Percentiles rank a stretch among this genome's conserved stretches.
phyloP scores from a whole-genome alignment of 202 grass and related monocot genomes.

The Musa balbisiana region DNA sequence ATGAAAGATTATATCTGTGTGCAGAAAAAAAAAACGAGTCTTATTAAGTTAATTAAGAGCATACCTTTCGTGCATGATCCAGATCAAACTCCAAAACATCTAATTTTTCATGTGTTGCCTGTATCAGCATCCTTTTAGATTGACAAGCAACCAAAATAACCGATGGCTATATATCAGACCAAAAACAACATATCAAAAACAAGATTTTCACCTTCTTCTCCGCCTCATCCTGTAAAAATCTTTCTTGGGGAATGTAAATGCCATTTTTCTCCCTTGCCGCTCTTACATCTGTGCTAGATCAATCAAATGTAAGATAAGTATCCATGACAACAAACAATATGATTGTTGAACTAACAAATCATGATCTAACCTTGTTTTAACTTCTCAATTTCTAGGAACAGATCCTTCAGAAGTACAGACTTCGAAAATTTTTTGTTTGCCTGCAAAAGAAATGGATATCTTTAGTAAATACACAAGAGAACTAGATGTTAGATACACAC shows the following conservation, averaged over 20 bases:
- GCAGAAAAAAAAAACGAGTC: constrained; percentile 11
- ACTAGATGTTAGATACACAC: not conserved
- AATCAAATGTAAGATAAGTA: constrained; percentile 29
- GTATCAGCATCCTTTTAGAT: constrained; percentile 16
- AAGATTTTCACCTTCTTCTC: constrained; percentile 60
- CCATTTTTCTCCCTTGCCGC: constrained; percentile 82
- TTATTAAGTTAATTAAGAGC: constrained; percentile 6
- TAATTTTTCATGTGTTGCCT: constrained; percentile 59
- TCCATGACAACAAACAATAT: constrained; percentile 13
- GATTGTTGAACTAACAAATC: not conserved
- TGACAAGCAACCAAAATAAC: not conserved
- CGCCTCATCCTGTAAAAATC: constrained; percentile 56
- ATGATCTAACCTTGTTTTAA: constrained; percentile 64
- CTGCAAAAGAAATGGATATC: constrained; percentile 26
- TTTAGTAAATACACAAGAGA: constrained; percentile 13
- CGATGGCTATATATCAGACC: constrained; percentile 13
- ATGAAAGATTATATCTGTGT: constrained; percentile 20
- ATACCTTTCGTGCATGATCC: constrained; percentile 44
- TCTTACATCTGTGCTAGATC: constrained; percentile 63
- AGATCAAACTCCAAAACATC: constrained; percentile 48
- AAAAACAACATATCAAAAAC: constrained; percentile 21
- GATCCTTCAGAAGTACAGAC: constrained; percentile 64
- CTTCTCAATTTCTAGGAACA: constrained; percentile 80
- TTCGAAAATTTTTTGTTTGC: constrained; percentile 65
- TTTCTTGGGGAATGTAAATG: constrained; percentile 72